Evolutionary conservation across 306 rosid species (phyloP), one percentile per base, ranked within the genome.

Genomic region (Gillenia trifoliata): DNA sequence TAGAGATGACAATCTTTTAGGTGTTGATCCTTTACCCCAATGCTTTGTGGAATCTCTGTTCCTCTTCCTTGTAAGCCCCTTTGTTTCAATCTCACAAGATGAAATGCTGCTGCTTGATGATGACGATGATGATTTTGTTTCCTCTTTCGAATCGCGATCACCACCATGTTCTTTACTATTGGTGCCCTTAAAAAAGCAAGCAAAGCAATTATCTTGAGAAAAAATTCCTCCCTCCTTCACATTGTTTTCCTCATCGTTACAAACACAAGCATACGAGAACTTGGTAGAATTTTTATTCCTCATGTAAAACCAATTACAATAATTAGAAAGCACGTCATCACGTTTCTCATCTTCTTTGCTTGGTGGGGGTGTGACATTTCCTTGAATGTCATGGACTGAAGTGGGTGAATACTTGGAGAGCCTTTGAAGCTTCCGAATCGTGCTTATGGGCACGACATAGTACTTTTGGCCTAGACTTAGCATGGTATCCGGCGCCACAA

Each of bases 381-480:
- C 61, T 64, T 78, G 70, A 26, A 40, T 73, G 72, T 86, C 81
- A 10, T 36, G 38, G n/a, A 26, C 47, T 8, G 68, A 76, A 36
- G 83, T 78, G 75, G 86, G 77, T 57, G 87, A 92, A 55, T 45
- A 6, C 65, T 45, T 68, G 20, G 90, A 70, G 61, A 70, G 83
- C 67, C 78, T 65, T 67, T 85, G 93, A 79, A 87, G 93, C 76
- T 85, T 90, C 74, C 88, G 74, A 31, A 92, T 66, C 3, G 84
- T 84, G 80, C 78, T 83, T 13, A 63, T 54, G 7, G 96, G 94
- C 16, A 92, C 90, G 11, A 88, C 83, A 54, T 90, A 86, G 88
- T 68, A 92, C 74, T 88, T 92, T 57, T 87, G 75, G 56, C 91
- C 92, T 36, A 79, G 83, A 85, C 68, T 57, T 56, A 92, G 86